Percentiles rank a stretch among this genome's conserved stretches.
Evolutionary conservation across 768 basidiomycete species (phyloP).

Genomic region (Pholiota microspora): DNA sequence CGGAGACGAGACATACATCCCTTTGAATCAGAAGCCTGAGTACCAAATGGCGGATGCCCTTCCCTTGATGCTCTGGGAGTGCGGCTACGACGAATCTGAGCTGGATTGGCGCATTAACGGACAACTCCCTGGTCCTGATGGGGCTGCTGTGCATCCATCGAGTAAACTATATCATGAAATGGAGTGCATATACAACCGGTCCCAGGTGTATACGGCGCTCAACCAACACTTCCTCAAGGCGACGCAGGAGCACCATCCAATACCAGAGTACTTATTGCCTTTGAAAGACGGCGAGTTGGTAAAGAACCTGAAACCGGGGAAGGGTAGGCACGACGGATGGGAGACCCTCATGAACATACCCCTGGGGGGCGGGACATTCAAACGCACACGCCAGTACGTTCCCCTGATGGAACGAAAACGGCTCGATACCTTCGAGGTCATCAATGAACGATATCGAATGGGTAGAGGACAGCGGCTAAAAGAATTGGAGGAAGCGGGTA

Average conservation of each 20-base stretch:
- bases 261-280: conserved; percentile 37
- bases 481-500: conserved; percentile 27
- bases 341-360: conserved; percentile 44
- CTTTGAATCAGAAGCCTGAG: conserved; percentile 74
- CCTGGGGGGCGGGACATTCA: conserved; percentile 69
- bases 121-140: conserved; percentile 28
- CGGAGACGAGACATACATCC: conserved; percentile 28
- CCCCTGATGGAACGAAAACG: conserved; percentile 67
- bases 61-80: conserved; percentile 91
- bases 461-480: conserved; percentile 57
- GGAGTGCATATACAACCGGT: conserved; percentile 53
- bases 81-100: conserved; percentile 64
- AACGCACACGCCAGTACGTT: conserved; percentile 60
- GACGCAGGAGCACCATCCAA: conserved; percentile 48
- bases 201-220: conserved; percentile 62
- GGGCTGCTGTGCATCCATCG: conserved; percentile 24
- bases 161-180: conserved; percentile 50
- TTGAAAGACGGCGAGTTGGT: conserved; percentile 25
- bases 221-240: conserved; percentile 65
- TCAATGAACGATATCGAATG: conserved; percentile 76
- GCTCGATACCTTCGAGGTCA: conserved; percentile 65
- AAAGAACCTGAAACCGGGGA: conserved; percentile 14
- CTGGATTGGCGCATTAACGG: conserved; percentile 72
- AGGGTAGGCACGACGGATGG: conserved; percentile 8
- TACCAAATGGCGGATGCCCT: conserved; percentile 94